Evolutionary conservation across 768 basidiomycete genomes (phyloP).

Genomic region (Tricholoma hemisulphureum): DNA sequence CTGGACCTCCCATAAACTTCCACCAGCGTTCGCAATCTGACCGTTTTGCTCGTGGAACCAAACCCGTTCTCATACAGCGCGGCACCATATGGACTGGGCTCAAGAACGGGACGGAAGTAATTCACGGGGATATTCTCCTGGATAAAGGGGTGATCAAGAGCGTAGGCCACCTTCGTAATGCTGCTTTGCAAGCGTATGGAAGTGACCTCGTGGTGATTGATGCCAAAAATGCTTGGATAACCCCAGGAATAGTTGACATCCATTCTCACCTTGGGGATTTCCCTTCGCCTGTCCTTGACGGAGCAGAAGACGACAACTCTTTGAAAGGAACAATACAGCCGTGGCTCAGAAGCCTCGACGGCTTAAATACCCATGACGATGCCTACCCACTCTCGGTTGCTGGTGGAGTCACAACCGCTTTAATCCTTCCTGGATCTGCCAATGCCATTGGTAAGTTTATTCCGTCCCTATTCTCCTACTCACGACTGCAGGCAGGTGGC

Average conservation of each 20-base stretch:
- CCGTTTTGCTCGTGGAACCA: slow-evolving; percentile 63
- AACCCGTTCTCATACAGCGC: slow-evolving; percentile 64
- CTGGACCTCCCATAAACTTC: slow-evolving; percentile 49
- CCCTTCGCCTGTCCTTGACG: slow-evolving; percentile 50
- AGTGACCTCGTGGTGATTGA: slow-evolving; percentile 52
- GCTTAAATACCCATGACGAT: slow-evolving; percentile 77
- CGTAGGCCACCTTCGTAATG: slow-evolving; percentile 46
- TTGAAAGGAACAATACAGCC: slow-evolving; percentile 44
- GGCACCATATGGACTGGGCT: slow-evolving; percentile 84
- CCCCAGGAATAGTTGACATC: slow-evolving; percentile 69
- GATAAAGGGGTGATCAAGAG: slow-evolving; percentile 66
- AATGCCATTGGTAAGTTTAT: slow-evolving; percentile 54
- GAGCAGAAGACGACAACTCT: slow-evolving; percentile 57
- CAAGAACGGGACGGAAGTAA: slow-evolving; percentile 62
- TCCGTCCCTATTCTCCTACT: neutral
- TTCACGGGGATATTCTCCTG: slow-evolving; percentile 66
- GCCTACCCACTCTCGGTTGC: slow-evolving; percentile 67
- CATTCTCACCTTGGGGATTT: slow-evolving; percentile 67
- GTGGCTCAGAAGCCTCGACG: slow-evolving; percentile 76
- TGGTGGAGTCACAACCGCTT: slow-evolving; percentile 77
- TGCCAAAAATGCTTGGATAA: slow-evolving; percentile 70
- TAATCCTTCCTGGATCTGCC: slow-evolving; percentile 73
- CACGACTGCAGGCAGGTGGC: slow-evolving; percentile 47
- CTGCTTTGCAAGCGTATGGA: slow-evolving; percentile 27
- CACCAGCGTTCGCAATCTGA: slow-evolving; percentile 55